A percentile compares a stretch with the other conserved stretches of the same genome.
phyloP scores from a whole-genome alignment of 2,329 filamentous ascomycete species.

The Coniosporium tulheliwenetii region DNA sequence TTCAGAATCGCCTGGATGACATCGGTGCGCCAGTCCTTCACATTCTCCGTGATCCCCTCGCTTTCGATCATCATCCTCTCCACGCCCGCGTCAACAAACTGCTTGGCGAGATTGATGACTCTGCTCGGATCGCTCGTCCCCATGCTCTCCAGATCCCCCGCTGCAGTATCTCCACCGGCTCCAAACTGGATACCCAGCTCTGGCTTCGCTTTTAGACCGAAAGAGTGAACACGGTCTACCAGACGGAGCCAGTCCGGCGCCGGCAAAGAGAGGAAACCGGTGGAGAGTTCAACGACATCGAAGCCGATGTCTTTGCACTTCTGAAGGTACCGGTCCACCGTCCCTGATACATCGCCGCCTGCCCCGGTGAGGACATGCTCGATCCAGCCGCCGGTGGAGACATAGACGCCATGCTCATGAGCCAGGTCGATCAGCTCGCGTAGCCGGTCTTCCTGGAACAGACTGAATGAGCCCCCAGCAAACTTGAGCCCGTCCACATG shows the following conservation, averaged over 20 bases:
- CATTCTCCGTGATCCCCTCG: conserved; percentile 44
- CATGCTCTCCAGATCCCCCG: conserved; percentile 28
- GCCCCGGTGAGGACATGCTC: conserved; percentile 37
- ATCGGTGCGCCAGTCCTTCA: conserved; percentile 37
- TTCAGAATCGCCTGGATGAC: conserved; percentile 37
- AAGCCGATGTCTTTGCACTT: conserved; percentile 38
- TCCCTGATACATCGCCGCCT: conserved; percentile 17
- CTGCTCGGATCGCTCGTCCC: conserved; percentile 34
- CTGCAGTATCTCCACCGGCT: conserved; percentile 36
- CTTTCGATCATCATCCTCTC: conserved; percentile 43
- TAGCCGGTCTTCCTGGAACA: conserved; percentile 30
- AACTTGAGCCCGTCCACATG: conserved; percentile 42
- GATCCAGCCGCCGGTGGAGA: conserved; percentile 40
- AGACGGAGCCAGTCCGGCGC: conserved; percentile 7
- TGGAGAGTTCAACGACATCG: conserved; percentile 38
- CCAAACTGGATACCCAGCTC: conserved; percentile 43
- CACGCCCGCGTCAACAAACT: conserved; percentile 36
- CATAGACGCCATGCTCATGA: conserved; percentile 33
- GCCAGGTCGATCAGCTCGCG: conserved; percentile 33
- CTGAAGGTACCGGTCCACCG: conserved; percentile 35
- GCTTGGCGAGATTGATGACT: conserved; percentile 31
- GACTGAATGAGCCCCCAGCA: conserved; percentile 35
- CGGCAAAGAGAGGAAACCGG: conserved; percentile 32
- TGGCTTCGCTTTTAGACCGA: conserved; percentile 36
- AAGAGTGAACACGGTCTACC: conserved; percentile 20